Evolutionary conservation across 257 asterid genomes (phyloP).

Genomic region (Anisodus tanguticus): DNA sequence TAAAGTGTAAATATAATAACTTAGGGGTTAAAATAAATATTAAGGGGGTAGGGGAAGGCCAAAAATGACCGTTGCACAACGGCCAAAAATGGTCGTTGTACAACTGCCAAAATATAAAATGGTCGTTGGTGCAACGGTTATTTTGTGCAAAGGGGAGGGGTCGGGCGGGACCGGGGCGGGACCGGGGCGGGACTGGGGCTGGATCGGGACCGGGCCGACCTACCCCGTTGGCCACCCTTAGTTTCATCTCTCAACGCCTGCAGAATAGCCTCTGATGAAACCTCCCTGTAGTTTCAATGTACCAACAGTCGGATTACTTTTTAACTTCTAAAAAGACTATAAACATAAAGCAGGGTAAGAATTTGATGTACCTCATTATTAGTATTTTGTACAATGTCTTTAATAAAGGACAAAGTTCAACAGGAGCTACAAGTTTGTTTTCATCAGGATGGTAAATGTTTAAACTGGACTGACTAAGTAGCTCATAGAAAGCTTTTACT

Average conservation of each 20-base stretch:
- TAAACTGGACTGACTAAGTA: slow-evolving; percentile 75
- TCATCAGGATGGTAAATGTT: slow-evolving; percentile 68
- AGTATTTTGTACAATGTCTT: slow-evolving; percentile 75
- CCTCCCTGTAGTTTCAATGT: slow-evolving; percentile 56
- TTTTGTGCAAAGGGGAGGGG: too few species aligned
- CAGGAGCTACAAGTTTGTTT: slow-evolving; percentile 78
- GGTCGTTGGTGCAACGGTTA: too few species aligned
- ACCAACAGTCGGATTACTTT: background rate
- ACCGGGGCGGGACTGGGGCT: too few species aligned
- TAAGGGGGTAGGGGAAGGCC: too few species aligned
- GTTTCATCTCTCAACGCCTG: slow-evolving; percentile 79
- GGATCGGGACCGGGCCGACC: too few species aligned
- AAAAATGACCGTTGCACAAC: too few species aligned
- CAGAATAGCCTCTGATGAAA: slow-evolving; percentile 62
- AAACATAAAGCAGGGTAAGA: background rate
- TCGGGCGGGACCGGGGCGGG: too few species aligned
- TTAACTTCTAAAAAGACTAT: background rate
- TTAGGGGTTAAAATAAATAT: too few species aligned
- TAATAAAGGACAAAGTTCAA: slow-evolving; percentile 83
- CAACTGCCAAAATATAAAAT: too few species aligned
- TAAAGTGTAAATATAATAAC: too few species aligned
- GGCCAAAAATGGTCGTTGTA: too few species aligned
- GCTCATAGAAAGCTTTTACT: slow-evolving; percentile 81
- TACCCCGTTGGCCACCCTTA: background rate
- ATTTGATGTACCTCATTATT: slow-evolving; percentile 53